A percentile compares a stretch with the other conserved stretches of the same genome.
Conservation (phyloP, 1,284 basidiomycete species). For the Trichosporon coremiiforme region DNA sequence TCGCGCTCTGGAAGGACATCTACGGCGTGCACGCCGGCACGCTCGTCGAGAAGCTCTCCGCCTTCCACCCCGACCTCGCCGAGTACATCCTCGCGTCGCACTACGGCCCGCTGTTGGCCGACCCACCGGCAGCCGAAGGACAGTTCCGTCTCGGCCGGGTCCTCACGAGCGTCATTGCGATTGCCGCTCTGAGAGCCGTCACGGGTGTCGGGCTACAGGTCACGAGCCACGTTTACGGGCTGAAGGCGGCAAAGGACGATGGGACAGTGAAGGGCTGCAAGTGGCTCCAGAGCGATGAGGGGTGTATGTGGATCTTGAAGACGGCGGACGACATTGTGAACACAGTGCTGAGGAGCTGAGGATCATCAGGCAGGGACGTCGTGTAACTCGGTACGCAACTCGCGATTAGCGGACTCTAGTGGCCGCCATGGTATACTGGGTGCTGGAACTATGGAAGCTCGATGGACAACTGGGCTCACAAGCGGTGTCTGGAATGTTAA, state of each 20-base stretch:
- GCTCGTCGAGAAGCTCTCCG: constrained; percentile 80
- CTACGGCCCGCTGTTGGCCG: constrained; percentile 84
- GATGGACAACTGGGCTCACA: no score
- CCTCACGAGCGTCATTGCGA: constrained; percentile 82
- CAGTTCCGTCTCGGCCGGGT: constrained; percentile 66
- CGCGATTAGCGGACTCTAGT: no score
- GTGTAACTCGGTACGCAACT: no score
- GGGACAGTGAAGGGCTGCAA: constrained; percentile 66
- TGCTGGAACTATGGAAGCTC: no score
- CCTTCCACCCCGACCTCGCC: constrained; percentile 67
- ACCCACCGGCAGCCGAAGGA: constrained; percentile 61
- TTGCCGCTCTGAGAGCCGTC: constrained; percentile 84
- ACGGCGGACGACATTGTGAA: constrained; percentile 66
- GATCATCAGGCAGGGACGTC: no score
- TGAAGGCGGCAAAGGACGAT: constrained; percentile 66
- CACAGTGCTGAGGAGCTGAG: background rate
- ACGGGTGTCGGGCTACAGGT: constrained; percentile 87
- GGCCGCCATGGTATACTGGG: no score
- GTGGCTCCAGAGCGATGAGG: constrained; percentile 86
- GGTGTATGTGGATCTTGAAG: constrained; percentile 85
- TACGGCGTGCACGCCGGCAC: constrained; percentile 87
- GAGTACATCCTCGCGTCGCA: constrained; percentile 86
- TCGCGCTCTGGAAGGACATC: constrained; percentile 81
- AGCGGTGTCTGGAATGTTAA: no score
- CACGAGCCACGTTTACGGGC: constrained; percentile 86